phyloP scores from a whole-genome alignment of 768 basidiomycete species.

The Leccinum pellstonianum region DNA sequence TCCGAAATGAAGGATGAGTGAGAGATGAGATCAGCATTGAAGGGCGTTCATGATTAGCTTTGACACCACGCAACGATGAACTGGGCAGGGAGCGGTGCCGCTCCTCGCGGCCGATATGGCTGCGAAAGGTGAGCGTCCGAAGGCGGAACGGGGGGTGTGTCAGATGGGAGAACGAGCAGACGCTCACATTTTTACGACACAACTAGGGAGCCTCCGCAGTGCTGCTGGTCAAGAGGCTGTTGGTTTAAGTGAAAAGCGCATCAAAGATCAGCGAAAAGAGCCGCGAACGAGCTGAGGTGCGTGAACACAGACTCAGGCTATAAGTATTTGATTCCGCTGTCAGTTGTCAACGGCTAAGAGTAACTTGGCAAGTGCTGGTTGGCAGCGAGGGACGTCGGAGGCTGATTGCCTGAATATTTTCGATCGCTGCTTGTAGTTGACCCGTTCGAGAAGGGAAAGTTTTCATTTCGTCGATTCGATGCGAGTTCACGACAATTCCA shows the following conservation, averaged over 20 bases:
- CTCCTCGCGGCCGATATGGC: conserved; percentile 23
- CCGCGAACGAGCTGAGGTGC: conserved; percentile 4
- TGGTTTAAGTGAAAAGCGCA: conserved; percentile 24
- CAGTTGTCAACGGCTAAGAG: conserved; percentile 22
- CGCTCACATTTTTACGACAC: conserved; percentile 24
- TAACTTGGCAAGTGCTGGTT: conserved; percentile 3
- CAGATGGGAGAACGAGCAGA: conserved; percentile 2
- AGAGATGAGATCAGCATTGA: conserved; percentile 36
- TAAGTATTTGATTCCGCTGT: conserved; percentile 32
- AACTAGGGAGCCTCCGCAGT: conserved; percentile 1
- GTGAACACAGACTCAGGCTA: conserved; percentile 17
- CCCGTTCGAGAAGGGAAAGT: background rate
- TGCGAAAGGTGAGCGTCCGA: conserved; percentile 9
- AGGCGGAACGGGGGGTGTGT: background rate
- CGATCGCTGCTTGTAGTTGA: conserved; percentile 13
- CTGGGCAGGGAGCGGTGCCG: conserved; percentile 30
- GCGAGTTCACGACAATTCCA: conserved; percentile 4
- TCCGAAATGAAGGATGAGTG: conserved; percentile 36
- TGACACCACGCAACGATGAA: conserved; percentile 26
- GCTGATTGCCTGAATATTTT: conserved; percentile 15
- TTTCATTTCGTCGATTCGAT: background rate
- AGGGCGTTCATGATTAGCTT: conserved; percentile 35
- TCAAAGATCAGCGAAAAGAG: conserved; percentile 25
- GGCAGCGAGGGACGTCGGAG: conserved; percentile 8
- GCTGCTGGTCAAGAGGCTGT: conserved; percentile 10